phyloP scores from a whole-genome alignment of 441 rosid species.

The Euphorbia celastroides region DNA sequence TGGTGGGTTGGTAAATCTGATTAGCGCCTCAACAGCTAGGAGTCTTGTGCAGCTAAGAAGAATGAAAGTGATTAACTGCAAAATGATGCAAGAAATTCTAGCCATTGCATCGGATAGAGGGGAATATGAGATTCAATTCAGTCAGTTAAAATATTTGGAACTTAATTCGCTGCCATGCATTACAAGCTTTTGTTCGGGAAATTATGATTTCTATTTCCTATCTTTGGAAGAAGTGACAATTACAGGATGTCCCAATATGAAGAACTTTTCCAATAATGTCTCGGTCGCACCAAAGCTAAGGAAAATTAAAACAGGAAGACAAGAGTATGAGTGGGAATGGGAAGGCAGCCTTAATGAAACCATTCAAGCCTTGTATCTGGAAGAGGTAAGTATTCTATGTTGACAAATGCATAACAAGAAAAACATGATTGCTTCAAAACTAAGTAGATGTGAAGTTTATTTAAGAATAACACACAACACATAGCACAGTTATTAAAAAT shows the following conservation, averaged over 20 bases:
- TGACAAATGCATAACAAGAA: not conserved
- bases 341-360: constrained; percentile 2
- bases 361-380: not conserved
- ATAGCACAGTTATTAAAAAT: too few relatives aligned
- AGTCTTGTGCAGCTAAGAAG: constrained; percentile 8
- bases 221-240: not conserved
- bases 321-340: not conserved
- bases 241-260: not conserved
- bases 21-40: not conserved
- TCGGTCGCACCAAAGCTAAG: not conserved
- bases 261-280: not conserved
- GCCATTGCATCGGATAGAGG: not conserved
- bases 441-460: not conserved
- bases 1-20: not conserved
- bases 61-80: constrained; percentile 8
- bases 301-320: not conserved
- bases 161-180: not conserved
- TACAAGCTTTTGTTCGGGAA: constrained; percentile 1
- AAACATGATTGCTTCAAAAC: not conserved
- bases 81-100: constrained; percentile 9
- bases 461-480: not conserved
- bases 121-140: not conserved
- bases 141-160: not conserved
- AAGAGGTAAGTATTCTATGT: not conserved
- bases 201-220: not conserved